Base-by-base conservation (phyloP, 202 grass and related monocot genomes). In the Brachypodium distachyon region DNA sequence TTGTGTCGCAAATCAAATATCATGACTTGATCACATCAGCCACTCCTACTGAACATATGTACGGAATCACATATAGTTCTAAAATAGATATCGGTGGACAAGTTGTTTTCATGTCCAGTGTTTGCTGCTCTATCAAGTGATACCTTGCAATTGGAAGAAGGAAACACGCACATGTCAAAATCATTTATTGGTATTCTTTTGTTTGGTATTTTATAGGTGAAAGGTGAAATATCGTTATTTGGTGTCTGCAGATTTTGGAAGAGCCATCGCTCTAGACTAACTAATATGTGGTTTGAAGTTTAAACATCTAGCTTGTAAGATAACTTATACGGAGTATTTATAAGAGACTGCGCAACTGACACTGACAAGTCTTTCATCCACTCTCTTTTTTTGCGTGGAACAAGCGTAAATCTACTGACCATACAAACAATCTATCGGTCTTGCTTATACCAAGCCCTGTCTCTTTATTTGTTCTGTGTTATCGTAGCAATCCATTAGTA, bases 181-280 rank as follows among this genome's bases (percentile, higher is more conserved):
- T 64, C 56, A 47, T 8, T 73, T 73, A 52, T 4, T 43, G 40
- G 55, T 5, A 22, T 70, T 31, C 26, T 43, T 70, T 77, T 25
- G 14, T 17, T 61, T 21, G 4, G 19, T 63, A 73, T 81, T 31
- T 16, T 52, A 40, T 16, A 51, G 39, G 44, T 67, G 29, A 67
- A 38, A 51, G 39, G 44, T 67, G 29, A 67, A 38, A 46, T 56
- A 74, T 36, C 29, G 72, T 79, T 79, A 65, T 64, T 50, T 42
- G 26, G 21, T 39, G 28, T 43, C 38, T 56, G 25, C 21, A 33
- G 62, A 84, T 65, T 32, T 66, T 38, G 2, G 25, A 64, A 10
- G 34, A 67, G 23, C 31, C 6, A 6, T 55, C n/a, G 56, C 12
- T 32, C 25, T 12, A 21, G 33, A 23, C 21, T 73, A 31, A 12